phyloP scores from a whole-genome alignment of 2,329 filamentous ascomycete species.

The Xylariaceae sp. region DNA sequence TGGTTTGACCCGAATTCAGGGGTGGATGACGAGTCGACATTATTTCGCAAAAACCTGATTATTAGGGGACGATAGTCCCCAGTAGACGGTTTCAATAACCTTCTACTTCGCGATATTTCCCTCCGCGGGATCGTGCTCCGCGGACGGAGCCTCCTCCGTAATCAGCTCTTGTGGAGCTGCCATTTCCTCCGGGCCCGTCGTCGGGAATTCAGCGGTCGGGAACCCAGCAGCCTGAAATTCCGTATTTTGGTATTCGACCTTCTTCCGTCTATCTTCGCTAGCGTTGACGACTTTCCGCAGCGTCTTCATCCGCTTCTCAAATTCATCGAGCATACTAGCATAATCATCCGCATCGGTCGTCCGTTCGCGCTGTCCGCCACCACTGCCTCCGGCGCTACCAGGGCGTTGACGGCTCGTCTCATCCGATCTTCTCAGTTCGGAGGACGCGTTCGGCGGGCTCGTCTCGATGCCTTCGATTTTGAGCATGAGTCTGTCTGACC shows the following conservation, averaged over 20 bases:
- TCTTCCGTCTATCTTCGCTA: conserved; percentile 41
- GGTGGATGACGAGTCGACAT: too few relatives aligned
- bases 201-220: neutral
- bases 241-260: conserved; percentile 24
- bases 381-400: conserved; percentile 27
- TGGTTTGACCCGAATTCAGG: too few relatives aligned
- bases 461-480: conserved; percentile 52
- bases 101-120: neutral
- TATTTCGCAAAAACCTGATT: too few relatives aligned
- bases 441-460: conserved; percentile 33
- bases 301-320: conserved; percentile 52
- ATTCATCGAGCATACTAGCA: conserved; percentile 48
- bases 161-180: neutral
- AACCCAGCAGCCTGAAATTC: neutral
- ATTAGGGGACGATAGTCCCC: too few relatives aligned
- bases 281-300: conserved; percentile 50
- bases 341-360: conserved; percentile 41
- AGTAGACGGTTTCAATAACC: too few relatives aligned
- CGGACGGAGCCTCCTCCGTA: neutral
- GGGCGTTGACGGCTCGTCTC: conserved; percentile 28
- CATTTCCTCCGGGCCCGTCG: neutral
- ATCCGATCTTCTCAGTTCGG: conserved; percentile 30
- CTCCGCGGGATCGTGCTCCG: neutral
- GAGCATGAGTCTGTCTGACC: conserved; percentile 50
- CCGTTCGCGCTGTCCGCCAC: conserved; percentile 28